phyloP scores from a whole-genome alignment of 73 alveolate genomes.

The Paraurostyla sp. region DNA sequence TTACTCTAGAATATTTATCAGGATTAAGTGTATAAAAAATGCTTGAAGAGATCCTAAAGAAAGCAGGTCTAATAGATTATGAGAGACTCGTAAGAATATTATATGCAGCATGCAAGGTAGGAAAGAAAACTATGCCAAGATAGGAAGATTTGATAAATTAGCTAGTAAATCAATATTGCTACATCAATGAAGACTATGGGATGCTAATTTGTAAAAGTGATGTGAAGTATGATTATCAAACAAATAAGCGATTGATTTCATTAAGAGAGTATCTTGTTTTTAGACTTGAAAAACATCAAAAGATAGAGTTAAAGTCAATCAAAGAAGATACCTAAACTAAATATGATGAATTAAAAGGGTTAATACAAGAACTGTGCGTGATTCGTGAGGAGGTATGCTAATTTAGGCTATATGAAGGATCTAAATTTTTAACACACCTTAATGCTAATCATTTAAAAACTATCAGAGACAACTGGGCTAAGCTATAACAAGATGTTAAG shows the following conservation, averaged over 20 bases:
- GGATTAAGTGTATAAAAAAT: background rate
- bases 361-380: background rate
- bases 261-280: constrained; percentile 30
- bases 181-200: background rate
- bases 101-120: background rate
- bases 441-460: background rate
- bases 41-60: constrained; percentile 20
- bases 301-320: background rate
- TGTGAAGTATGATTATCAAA: background rate
- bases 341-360: background rate
- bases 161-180: constrained; percentile 13
- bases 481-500: constrained; percentile 4
- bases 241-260: background rate
- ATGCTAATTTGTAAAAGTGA: constrained; percentile 19
- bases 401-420: background rate
- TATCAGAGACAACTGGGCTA: background rate
- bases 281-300: background rate
- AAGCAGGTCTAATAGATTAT: constrained; percentile 36
- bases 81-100: constrained; percentile 39
- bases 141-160: background rate
- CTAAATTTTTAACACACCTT: background rate
- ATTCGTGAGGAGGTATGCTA: background rate
- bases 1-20: constrained; percentile 11
- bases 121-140: background rate
- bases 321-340: background rate